A percentile compares a stretch with the other conserved stretches of the same genome.
These are phyloP conservation scores for Drechslerella stenobrocha DNA, from an alignment of 2,329 filamentous ascomycete species.

Conservation along the genomic window DNA sequence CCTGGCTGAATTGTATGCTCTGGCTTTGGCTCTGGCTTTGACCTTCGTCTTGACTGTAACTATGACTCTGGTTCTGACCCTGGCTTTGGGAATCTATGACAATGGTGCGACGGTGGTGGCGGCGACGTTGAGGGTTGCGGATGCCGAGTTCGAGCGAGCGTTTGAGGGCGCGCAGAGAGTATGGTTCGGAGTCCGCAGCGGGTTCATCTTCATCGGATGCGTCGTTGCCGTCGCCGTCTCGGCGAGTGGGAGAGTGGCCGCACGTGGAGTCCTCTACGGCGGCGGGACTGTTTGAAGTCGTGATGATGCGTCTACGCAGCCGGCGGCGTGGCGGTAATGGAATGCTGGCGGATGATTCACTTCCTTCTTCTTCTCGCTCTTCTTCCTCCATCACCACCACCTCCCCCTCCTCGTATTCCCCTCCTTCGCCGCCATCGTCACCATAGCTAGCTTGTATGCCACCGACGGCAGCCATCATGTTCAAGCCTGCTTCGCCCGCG, in stretches of 20 bases:
- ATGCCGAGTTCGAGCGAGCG: background rate
- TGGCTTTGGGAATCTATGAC: slow-evolving; percentile 18
- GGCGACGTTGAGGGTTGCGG: background rate
- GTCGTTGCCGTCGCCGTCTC: background rate
- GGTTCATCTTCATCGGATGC: background rate
- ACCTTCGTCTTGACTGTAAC: background rate
- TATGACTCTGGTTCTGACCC: background rate
- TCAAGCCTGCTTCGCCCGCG: no score
- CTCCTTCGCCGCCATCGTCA: background rate
- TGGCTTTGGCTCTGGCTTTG: background rate
- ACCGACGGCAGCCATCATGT: no score
- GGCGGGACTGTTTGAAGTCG: no score
- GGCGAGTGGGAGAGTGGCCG: no score
- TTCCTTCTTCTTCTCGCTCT: no score
- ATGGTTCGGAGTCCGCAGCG: background rate
- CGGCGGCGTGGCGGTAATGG: background rate
- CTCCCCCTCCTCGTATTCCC: background rate
- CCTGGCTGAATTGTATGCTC: slow-evolving; percentile 15
- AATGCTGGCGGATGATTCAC: background rate
- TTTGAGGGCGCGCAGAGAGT: background rate
- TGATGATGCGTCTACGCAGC: background rate
- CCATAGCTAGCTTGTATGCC: no score
- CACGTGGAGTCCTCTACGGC: no score
- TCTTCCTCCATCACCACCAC: no score
- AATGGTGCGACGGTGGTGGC: background rate